Percentiles rank a stretch among this genome's conserved stretches.
Conservation (phyloP, 1,139 yeast genomes). For the Taiozyma sp. region DNA sequence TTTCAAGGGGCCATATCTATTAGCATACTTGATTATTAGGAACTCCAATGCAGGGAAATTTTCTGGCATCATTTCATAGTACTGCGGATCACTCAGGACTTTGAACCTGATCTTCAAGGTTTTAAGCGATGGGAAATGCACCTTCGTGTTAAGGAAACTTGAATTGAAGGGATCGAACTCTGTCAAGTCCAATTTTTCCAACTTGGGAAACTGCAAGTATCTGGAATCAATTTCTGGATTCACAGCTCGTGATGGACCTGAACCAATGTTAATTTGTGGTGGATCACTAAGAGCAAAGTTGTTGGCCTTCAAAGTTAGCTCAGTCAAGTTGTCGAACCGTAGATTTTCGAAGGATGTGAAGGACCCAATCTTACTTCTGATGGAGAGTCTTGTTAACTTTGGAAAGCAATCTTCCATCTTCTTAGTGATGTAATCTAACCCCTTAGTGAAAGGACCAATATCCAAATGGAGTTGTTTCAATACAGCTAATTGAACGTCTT, state of each 20-base stretch:
- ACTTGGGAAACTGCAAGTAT: constrained; percentile 2
- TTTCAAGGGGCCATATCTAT: constrained; percentile 16
- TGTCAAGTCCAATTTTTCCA: constrained; percentile 2
- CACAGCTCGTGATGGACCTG: neutral
- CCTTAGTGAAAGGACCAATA: constrained; percentile 14
- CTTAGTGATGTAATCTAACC: constrained; percentile 7
- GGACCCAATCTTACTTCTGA: constrained; percentile 10
- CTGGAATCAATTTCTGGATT: neutral
- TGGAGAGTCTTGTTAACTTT: constrained; percentile 1
- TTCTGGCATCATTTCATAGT: constrained; percentile 3
- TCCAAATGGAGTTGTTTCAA: constrained; percentile 6
- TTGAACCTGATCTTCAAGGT: constrained; percentile 2
- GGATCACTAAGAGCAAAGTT: constrained; percentile 10
- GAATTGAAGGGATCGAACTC: constrained; percentile 11
- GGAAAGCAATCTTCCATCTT: constrained; percentile 2
- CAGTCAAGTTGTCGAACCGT: constrained; percentile 1
- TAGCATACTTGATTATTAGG: constrained; percentile 11
- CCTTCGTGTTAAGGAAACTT: constrained; percentile 1
- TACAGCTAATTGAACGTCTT: constrained; percentile 7
- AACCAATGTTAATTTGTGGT: constrained; percentile 1
- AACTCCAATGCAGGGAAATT: constrained; percentile 10
- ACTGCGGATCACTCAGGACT: constrained; percentile 4
- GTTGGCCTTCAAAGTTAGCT: constrained; percentile 10
- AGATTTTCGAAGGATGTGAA: constrained; percentile 11
- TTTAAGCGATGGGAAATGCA: constrained; percentile 3